Conservation (phyloP, 2,329 filamentous ascomycete species). For the Cladorrhinum sp. region DNA sequence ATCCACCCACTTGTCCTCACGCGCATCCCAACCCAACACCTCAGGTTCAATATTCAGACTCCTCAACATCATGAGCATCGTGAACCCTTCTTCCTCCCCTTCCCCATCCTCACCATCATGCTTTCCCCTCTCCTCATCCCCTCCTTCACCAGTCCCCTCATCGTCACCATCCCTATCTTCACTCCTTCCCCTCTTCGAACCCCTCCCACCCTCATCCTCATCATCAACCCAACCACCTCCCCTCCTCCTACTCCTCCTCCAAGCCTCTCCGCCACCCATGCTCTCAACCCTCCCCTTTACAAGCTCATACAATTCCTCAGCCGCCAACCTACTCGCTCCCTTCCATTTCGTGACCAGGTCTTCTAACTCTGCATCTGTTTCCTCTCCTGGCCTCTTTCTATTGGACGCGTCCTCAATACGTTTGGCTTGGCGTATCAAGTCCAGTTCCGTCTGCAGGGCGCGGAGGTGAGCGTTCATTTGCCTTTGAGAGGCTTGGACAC, state of each 20-base stretch:
- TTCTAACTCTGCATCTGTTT: constrained; percentile 53
- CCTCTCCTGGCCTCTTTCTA: not conserved
- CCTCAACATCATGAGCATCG: constrained; percentile 39
- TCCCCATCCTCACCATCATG: constrained; percentile 12
- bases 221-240: constrained; percentile 21
- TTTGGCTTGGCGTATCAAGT: constrained; percentile 45
- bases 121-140: constrained; percentile 2
- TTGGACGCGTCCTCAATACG: constrained; percentile 41
- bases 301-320: constrained; percentile 63
- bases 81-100: constrained; percentile 32
- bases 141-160: constrained; percentile 8
- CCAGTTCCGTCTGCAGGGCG: constrained; percentile 31
- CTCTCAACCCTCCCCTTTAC: constrained; percentile 54
- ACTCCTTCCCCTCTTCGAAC: constrained; percentile 1
- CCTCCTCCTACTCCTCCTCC: constrained; percentile 29
- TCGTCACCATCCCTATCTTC: not conserved
- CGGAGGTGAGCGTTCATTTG: constrained; percentile 8
- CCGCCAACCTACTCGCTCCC: constrained; percentile 56
- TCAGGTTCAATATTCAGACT: constrained; percentile 37
- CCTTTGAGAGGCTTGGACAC: constrained; percentile 16
- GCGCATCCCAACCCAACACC: constrained; percentile 35
- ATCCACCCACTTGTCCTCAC: constrained; percentile 31
- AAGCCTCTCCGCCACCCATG: constrained; percentile 38
- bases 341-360: constrained; percentile 60
- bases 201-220: constrained; percentile 9